A percentile compares a stretch with the other conserved stretches of the same genome.
Evolutionary conservation across 805 yeast genomes (phyloP).

Genomic region (Isabelozyma heimii): DNA sequence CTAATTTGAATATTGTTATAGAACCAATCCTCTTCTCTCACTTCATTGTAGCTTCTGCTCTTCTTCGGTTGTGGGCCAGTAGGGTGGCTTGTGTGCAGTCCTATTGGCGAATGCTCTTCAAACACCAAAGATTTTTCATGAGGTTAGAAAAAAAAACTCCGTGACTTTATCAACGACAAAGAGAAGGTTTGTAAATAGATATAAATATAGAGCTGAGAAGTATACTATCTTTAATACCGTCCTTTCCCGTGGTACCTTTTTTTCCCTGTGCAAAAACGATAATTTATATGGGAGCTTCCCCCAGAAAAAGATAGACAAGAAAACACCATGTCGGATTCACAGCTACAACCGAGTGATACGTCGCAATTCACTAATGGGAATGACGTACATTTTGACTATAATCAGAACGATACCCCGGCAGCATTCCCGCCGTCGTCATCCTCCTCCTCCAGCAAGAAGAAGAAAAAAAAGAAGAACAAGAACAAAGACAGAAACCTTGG

Average conservation of each 20-base stretch:
- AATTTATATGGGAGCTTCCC: too few species aligned
- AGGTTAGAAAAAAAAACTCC: neutral
- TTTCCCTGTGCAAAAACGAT: neutral
- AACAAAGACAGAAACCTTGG: slow-evolving; percentile 13
- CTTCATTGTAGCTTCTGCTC: neutral
- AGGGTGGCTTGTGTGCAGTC: neutral
- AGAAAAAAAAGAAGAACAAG: slow-evolving; percentile 34
- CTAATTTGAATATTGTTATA: too few species aligned
- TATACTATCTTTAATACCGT: too few species aligned
- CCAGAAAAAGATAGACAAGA: neutral
- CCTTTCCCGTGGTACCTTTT: too few species aligned
- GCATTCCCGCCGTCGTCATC: neutral
- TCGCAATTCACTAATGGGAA: slow-evolving; percentile 28
- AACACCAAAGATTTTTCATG: neutral
- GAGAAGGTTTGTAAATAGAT: neutral
- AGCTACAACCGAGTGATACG: slow-evolving; percentile 6
- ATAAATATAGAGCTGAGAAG: neutral
- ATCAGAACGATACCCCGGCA: slow-evolving; percentile 3
- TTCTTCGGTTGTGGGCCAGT: neutral
- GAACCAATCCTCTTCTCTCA: neutral
- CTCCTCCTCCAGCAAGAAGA: slow-evolving; percentile 9
- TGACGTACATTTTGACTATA: slow-evolving; percentile 31
- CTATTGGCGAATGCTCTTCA: neutral
- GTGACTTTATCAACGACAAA: neutral
- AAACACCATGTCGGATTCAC: neutral